phyloP scores from a whole-genome alignment of 441 rosid species.

The Raphanus hybrid region DNA sequence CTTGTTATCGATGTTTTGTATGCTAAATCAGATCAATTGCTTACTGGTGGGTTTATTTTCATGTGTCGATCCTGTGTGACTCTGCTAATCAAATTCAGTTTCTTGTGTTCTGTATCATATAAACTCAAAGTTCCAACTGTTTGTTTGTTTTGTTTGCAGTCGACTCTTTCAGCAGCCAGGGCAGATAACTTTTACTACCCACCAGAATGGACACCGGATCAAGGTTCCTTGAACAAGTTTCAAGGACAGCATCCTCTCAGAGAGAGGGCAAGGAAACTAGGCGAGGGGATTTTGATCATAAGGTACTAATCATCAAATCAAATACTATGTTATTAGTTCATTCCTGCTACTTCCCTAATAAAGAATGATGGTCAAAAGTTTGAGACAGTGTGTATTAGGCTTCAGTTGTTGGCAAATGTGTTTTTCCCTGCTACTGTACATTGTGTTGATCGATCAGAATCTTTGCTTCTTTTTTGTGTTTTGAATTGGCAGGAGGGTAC shows the following conservation, averaged over 20 bases:
- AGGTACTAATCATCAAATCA: slow-evolving; percentile 51
- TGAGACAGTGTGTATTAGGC: neutral
- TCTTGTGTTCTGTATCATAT: neutral
- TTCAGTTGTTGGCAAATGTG: slow-evolving; percentile 10
- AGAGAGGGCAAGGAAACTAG: slow-evolving; percentile 89
- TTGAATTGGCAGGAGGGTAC: neutral
- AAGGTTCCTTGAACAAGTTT: slow-evolving; percentile 94
- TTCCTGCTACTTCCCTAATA: neutral
- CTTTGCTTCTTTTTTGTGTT: neutral
- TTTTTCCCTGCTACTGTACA: neutral
- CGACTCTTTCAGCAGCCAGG: slow-evolving; percentile 95
- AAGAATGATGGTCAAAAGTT: slow-evolving; percentile 19
- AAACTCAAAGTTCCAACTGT: too few relatives aligned
- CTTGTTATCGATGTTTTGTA: too few relatives aligned
- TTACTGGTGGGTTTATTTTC: neutral
- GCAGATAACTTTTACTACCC: slow-evolving; percentile 96
- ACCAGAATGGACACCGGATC: slow-evolving; percentile 93
- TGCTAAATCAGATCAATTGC: neutral
- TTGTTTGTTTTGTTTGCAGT: slow-evolving; percentile 50
- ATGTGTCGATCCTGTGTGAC: neutral
- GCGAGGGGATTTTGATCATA: slow-evolving; percentile 89
- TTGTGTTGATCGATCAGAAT: slow-evolving; percentile 9
- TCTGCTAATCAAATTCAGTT: neutral
- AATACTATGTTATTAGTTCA: neutral
- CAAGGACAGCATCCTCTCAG: slow-evolving; percentile 94